A percentile compares a stretch with the other conserved stretches of the same genome.
Conservation (phyloP, 2,329 filamentous ascomycete species). For the Talaromyces sp. region DNA sequence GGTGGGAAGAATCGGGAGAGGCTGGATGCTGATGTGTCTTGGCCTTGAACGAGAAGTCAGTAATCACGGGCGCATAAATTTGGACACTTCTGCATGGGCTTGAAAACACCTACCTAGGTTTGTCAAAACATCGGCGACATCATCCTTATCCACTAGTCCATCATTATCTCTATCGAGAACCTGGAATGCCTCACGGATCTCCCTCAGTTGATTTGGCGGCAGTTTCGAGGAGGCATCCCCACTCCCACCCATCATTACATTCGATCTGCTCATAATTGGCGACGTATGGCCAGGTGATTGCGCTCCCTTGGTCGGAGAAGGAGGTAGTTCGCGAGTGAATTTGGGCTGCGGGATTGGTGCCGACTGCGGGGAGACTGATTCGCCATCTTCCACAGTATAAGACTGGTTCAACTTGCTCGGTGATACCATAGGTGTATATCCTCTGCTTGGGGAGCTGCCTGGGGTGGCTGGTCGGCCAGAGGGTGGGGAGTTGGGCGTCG, state of each 20-base stretch:
- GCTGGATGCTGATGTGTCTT: slow-evolving; percentile 71
- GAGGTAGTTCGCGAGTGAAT: slow-evolving; percentile 41
- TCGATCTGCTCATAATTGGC: slow-evolving; percentile 29
- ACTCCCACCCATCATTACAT: slow-evolving; percentile 25
- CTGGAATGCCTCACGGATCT: slow-evolving; percentile 89
- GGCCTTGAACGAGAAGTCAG: slow-evolving; percentile 53
- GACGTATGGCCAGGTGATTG: slow-evolving; percentile 31
- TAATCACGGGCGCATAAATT: neutral
- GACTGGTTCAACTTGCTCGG: slow-evolving; percentile 53
- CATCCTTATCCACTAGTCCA: slow-evolving; percentile 77
- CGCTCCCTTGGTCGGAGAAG: slow-evolving; percentile 43
- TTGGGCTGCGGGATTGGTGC: slow-evolving; percentile 38
- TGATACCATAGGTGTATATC: slow-evolving; percentile 47
- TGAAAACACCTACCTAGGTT: slow-evolving; percentile 66
- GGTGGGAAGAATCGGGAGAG: slow-evolving; percentile 83
- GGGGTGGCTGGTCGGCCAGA: slow-evolving; percentile 52
- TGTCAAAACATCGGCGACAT: slow-evolving; percentile 83
- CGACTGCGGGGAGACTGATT: slow-evolving; percentile 32
- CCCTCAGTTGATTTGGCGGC: slow-evolving; percentile 79
- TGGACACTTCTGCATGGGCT: neutral
- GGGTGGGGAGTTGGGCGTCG: slow-evolving; percentile 64
- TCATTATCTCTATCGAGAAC: slow-evolving; percentile 89
- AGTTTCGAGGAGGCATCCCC: slow-evolving; percentile 54
- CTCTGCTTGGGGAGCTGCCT: slow-evolving; percentile 49
- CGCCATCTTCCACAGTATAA: slow-evolving; percentile 48